phyloP scores from a whole-genome alignment of 257 asterid genomes.

The Plantago major region DNA sequence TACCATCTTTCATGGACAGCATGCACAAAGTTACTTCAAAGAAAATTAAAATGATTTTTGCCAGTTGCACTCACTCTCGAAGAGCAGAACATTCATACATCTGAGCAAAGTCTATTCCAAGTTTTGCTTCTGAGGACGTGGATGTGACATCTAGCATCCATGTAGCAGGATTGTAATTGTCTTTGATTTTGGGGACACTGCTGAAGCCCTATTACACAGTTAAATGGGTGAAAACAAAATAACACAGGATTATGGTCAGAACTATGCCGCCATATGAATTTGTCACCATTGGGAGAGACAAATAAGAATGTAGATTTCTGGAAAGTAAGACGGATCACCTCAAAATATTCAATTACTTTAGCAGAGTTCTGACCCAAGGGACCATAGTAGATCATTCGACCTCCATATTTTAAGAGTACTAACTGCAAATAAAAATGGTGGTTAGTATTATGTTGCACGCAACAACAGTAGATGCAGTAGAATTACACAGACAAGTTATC shows the following conservation, averaged over 20 bases:
- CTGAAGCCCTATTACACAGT: background rate
- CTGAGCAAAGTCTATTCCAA: slow-evolving; percentile 25
- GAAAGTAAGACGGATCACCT: background rate
- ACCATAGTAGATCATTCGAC: slow-evolving; percentile 23
- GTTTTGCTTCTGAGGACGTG: slow-evolving; percentile 15
- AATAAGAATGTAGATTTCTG: background rate
- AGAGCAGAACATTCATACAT: slow-evolving; percentile 6
- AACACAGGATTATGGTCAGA: background rate
- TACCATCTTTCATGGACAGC: too few relatives aligned
- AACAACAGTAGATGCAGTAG: too few relatives aligned
- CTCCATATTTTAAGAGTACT: slow-evolving; percentile 34
- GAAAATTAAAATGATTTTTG: background rate
- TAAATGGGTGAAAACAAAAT: background rate
- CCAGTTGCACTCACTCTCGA: slow-evolving; percentile 1
- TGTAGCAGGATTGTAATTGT: slow-evolving; percentile 27
- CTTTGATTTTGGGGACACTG: slow-evolving; percentile 23
- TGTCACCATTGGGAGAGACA: background rate
- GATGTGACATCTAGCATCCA: slow-evolving; percentile 29
- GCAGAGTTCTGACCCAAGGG: slow-evolving; percentile 19
- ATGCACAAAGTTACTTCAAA: too few relatives aligned
- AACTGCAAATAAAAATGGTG: slow-evolving; percentile 18
- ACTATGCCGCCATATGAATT: background rate
- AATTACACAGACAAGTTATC: too few relatives aligned
- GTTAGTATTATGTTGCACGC: background rate
- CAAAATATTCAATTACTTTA: slow-evolving; percentile 14